These are phyloP conservation scores for Ulmus americana DNA, from an alignment of 331 rosid species.

Conservation along the genomic window DNA sequence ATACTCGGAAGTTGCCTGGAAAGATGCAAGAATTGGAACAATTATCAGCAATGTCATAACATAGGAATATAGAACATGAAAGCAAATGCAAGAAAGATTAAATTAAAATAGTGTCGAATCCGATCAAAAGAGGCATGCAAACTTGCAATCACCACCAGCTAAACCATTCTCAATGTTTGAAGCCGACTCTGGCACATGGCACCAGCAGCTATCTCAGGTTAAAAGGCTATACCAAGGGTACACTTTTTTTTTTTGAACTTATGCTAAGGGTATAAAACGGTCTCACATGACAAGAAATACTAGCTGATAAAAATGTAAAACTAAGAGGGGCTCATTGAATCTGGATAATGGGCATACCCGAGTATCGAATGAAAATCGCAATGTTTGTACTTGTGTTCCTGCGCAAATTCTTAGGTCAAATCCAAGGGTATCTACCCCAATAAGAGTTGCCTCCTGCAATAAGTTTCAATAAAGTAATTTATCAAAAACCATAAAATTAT, in stretches of 20 bases:
- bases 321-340: slow-evolving; percentile 1
- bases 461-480: slow-evolving; percentile 11
- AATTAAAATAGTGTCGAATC: background rate
- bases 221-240: no score
- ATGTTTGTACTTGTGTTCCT: slow-evolving; percentile 82
- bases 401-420: slow-evolving; percentile 84
- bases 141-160: background rate
- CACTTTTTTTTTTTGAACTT: no score
- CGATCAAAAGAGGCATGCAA: background rate
- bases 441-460: slow-evolving; percentile 79
- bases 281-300: slow-evolving; percentile 5
- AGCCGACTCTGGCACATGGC: background rate
- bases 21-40: slow-evolving; percentile 4
- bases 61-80: background rate
- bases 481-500: no score
- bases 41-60: background rate
- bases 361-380: slow-evolving; percentile 64
- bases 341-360: slow-evolving; percentile 46
- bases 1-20: slow-evolving; percentile 82
- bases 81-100: background rate
- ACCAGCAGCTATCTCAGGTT: no score
- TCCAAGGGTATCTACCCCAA: slow-evolving; percentile 75
- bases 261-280: background rate
- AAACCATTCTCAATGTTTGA: background rate
- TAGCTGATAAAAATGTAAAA: background rate